Evolutionary conservation across 176 grass and related monocot species (phyloP).

Genomic region (Ananas comosus): DNA sequence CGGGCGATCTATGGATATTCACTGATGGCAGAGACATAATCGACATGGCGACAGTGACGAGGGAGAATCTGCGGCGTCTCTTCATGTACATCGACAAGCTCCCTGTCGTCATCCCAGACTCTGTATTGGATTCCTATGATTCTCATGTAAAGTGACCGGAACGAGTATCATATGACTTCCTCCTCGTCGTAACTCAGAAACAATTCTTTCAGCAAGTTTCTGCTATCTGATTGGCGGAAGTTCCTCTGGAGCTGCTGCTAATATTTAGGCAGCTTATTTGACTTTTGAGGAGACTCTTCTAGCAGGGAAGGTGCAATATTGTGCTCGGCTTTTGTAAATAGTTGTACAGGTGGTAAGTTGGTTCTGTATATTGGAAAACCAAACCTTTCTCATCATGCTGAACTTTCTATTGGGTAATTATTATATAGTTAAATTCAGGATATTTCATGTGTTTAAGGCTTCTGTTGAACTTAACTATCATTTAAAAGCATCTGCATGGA

Average conservation of each 20-base stretch:
- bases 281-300: constrained; percentile 14
- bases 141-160: constrained; percentile 77
- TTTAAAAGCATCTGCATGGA: no score
- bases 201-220: constrained; percentile 25
- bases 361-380: not conserved
- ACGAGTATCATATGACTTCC: constrained; percentile 10
- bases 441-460: no score
- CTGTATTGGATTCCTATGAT: constrained; percentile 72
- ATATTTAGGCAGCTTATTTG: constrained; percentile 26
- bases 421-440: no score
- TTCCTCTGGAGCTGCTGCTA: constrained; percentile 40
- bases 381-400: not conserved
- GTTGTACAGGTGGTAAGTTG: constrained; percentile 30
- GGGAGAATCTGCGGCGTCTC: constrained; percentile 57
- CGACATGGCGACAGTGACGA: constrained; percentile 58
- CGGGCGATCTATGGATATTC: constrained; percentile 73
- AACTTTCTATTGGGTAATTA: not conserved
- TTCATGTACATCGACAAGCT: constrained; percentile 77
- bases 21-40: constrained; percentile 46
- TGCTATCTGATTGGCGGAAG: constrained; percentile 42
- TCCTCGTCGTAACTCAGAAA: not conserved
- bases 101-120: constrained; percentile 54
- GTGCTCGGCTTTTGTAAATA: constrained; percentile 33
- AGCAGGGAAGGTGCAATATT: constrained; percentile 3
- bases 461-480: no score